Percentiles rank a stretch among this genome's conserved stretches.
phyloP scores from a whole-genome alignment of 2,329 filamentous ascomycete genomes.

The Pseudogymnoascus sp. region DNA sequence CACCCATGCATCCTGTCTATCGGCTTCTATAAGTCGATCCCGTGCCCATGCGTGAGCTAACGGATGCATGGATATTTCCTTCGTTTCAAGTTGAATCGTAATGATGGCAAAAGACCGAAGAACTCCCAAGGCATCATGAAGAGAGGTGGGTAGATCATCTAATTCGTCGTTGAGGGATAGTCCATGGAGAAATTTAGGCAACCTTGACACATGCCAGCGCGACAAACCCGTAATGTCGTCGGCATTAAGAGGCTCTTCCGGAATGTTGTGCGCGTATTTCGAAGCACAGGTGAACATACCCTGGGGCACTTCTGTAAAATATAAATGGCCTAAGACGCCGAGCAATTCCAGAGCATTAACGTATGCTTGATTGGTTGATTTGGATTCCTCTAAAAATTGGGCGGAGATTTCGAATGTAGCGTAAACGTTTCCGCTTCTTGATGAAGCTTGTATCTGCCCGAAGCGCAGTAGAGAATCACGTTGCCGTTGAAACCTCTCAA shows the following conservation, averaged over 20 bases:
- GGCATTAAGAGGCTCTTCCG: background rate
- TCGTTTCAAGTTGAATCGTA: constrained; percentile 3
- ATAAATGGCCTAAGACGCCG: constrained; percentile 12
- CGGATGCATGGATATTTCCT: constrained; percentile 19
- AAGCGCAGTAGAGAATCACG: constrained; percentile 9
- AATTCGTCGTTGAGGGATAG: background rate
- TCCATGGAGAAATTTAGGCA: background rate
- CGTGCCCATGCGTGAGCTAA: constrained; percentile 20
- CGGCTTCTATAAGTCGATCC: constrained; percentile 12
- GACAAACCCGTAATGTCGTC: background rate
- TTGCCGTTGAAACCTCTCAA: background rate
- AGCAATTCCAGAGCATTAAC: constrained; percentile 15
- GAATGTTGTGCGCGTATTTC: background rate
- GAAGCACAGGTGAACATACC: constrained; percentile 12
- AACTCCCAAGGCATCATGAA: constrained; percentile 5
- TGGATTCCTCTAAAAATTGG: constrained; percentile 6
- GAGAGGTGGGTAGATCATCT: background rate
- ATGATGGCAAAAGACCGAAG: constrained; percentile 16
- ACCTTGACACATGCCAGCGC: constrained; percentile 3
- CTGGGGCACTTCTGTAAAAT: constrained; percentile 11
- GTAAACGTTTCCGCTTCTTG: constrained; percentile 17
- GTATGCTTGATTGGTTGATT: background rate
- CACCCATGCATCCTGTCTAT: background rate
- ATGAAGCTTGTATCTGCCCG: constrained; percentile 12
- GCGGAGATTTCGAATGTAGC: constrained; percentile 19